These are phyloP conservation scores for Xylaria arbuscula DNA, from an alignment of 2,329 filamentous ascomycete species.

Conservation along the genomic window DNA sequence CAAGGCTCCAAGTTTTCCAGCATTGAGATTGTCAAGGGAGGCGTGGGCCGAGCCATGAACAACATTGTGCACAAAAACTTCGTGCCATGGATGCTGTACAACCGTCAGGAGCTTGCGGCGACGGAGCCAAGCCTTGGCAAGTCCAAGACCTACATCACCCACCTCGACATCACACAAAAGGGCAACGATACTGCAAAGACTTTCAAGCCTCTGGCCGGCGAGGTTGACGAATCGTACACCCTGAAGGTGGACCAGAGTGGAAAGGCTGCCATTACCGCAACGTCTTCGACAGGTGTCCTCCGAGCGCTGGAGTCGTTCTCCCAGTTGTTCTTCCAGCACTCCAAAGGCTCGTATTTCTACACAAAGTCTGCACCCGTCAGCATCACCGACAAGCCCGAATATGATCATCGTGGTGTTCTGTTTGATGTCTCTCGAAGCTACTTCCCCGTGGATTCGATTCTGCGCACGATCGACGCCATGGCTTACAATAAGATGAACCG, in stretches of 20 bases:
- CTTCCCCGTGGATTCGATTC: slow-evolving; percentile 74
- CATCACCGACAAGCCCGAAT: slow-evolving; percentile 79
- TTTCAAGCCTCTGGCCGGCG: slow-evolving; percentile 70
- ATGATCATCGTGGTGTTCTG: slow-evolving; percentile 81
- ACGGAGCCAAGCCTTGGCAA: slow-evolving; percentile 69
- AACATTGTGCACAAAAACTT: slow-evolving; percentile 76
- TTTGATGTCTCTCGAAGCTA: slow-evolving; percentile 81
- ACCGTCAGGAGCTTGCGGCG: slow-evolving; percentile 64
- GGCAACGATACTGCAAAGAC: slow-evolving; percentile 62
- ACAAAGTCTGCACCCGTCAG: slow-evolving; percentile 75
- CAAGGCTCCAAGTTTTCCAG: slow-evolving; percentile 56
- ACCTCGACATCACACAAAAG: slow-evolving; percentile 72
- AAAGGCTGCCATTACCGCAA: slow-evolving; percentile 70
- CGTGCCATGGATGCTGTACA: slow-evolving; percentile 81
- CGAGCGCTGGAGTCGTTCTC: slow-evolving; percentile 80
- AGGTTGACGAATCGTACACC: slow-evolving; percentile 81
- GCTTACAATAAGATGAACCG: slow-evolving; percentile 86
- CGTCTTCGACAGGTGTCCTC: slow-evolving; percentile 74
- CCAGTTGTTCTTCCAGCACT: slow-evolving; percentile 82
- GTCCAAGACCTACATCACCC: slow-evolving; percentile 63
- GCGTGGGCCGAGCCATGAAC: slow-evolving; percentile 68
- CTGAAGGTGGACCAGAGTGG: slow-evolving; percentile 70
- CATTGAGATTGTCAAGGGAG: slow-evolving; percentile 66
- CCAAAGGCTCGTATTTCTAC: slow-evolving; percentile 69
- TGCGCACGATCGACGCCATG: slow-evolving; percentile 79